Evolutionary conservation across 352 stramenopile genomes (phyloP), one percentile per base, ranked within the genome.

Genomic region (Phytophthora crassamura): DNA sequence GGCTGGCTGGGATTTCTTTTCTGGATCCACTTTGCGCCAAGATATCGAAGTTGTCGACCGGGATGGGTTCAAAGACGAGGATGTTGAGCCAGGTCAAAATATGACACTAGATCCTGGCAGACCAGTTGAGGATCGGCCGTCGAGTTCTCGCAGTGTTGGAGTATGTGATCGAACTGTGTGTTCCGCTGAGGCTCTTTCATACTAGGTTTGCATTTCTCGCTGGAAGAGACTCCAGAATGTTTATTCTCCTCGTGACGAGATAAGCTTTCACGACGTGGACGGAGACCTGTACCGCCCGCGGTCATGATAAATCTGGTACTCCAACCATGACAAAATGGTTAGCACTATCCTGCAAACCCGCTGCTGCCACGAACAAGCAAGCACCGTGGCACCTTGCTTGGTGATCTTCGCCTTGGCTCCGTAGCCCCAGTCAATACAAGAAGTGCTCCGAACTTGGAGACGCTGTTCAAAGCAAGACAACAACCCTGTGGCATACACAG

Each of bases 261-360:
- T 39, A 18, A 11, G 52, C 40, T 41, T 74, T 74, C 34, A 16
- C 32, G 8, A 28, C 35, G 4, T 54, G 66, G 8, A 70, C 47
- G 16, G 10, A 38, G 8, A 74, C 55, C 50, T 1, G 53, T 60
- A 12, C 66, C 49, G 0, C 20, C 14, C 10, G 56, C 33, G n/a
- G n/a, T n/a, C 12, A 63, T 43, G 78, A 41, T 2, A 81, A 62
- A 8, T 69, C 73, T 8, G 69, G 73, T 2, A 78, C n/a, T 6
- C 69, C 73, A 2, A 82, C 67, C 34, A 53, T 20, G 25, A 53
- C 46, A 15, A 40, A 53, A 11, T 40, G 8, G 2, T 36, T 40
- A 5, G 47, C 52, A 15, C 47, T 25, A 25, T 80, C 72, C 50
- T 80, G 69, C 0, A 69, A 41, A 16, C 43, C 6, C 1, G 33